Evolutionary conservation across 2,329 filamentous ascomycete genomes (phyloP), one percentile per base, ranked within the genome.

Genomic region (Atkinsonella texensis): DNA sequence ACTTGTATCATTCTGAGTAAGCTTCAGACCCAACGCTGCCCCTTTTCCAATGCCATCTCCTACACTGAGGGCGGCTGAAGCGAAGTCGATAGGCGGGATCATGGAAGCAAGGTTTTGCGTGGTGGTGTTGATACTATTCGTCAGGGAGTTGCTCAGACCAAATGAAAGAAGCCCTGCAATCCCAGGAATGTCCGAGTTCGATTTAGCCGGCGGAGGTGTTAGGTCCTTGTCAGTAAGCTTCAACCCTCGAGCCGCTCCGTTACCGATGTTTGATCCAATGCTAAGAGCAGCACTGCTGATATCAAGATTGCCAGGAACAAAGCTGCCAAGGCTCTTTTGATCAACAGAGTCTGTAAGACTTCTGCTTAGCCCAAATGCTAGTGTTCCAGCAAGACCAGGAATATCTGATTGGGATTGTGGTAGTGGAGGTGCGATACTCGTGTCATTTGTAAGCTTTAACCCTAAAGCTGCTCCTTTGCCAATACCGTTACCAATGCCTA

Each of bases 241-340:
- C 10, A 53, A 33, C 5, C 52, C 52, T n/a, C 39, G 49, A 7
- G 50, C 47, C 13, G 55, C 52, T 20, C 57, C 57, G 32, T 32
- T 46, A 23, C 57, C 57, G 3, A 58, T 33, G 11, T 53, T 55
- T 8, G 48, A 40, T 23, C 52, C 56, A n/a, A 56, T 35, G 10
- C 47, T 50, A 10, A 56, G 52, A 8, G 55, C 58, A 11, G 53
- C 52, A 11, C 49, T 48, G 6, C 52, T 50, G 31, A 55, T 43
- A 33, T 52, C 53, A 17, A 46, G 39, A 43, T 41, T 17, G 15
- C 18, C 7, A 20, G 42, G 48, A 28, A 51, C 15, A 17, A 43
- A 15, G 3, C 31, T 7, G 9, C 12, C 41, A 8, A 54, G 20
- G 6, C 18, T 46, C 20, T 43, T 38, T 31, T 11, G 17, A 23